Evolutionary conservation across 805 yeast genomes (phyloP).

Genomic region (Saccharomycopsis capsularis): DNA sequence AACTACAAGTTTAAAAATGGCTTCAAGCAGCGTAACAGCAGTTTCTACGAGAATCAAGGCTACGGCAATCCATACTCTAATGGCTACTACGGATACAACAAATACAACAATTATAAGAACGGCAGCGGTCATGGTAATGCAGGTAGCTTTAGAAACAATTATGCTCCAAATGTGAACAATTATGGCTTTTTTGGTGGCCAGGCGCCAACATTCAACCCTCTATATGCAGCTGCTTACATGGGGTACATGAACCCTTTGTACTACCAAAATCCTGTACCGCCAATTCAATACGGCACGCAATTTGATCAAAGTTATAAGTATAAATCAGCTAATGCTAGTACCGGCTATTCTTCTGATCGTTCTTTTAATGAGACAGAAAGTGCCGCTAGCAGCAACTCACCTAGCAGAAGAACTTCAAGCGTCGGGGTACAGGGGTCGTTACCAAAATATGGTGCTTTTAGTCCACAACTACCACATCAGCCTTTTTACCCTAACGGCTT

Average conservation of each 20-base stretch:
- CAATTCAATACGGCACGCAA: neutral
- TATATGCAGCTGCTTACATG: slow-evolving; percentile 5
- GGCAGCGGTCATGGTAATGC: too few species aligned
- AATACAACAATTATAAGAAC: neutral
- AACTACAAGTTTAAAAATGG: slow-evolving; percentile 25
- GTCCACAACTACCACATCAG: slow-evolving; percentile 17
- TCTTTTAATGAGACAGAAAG: slow-evolving; percentile 9
- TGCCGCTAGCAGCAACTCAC: slow-evolving; percentile 4
- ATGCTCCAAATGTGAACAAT: neutral
- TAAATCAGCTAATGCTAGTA: neutral
- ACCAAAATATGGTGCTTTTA: slow-evolving; percentile 5
- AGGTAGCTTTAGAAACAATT: neutral
- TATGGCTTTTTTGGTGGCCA: slow-evolving; percentile 3
- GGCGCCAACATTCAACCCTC: slow-evolving; percentile 7
- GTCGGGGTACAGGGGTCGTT: slow-evolving; percentile 10
- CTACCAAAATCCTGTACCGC: slow-evolving; percentile 1
- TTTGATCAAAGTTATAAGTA: neutral
- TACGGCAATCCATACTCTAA: slow-evolving; percentile 23
- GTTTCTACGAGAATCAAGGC: slow-evolving; percentile 8
- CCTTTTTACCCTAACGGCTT: slow-evolving; percentile 26
- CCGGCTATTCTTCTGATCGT: slow-evolving; percentile 6
- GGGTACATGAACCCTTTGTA: slow-evolving; percentile 4
- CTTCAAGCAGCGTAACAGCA: slow-evolving; percentile 17
- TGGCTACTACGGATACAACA: slow-evolving; percentile 6
- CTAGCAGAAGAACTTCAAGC: slow-evolving; percentile 16